A percentile compares a stretch with the other conserved stretches of the same genome.
Evolutionary conservation across 805 yeast genomes (phyloP).

Genomic region (Candida pseudoglaebosa): DNA sequence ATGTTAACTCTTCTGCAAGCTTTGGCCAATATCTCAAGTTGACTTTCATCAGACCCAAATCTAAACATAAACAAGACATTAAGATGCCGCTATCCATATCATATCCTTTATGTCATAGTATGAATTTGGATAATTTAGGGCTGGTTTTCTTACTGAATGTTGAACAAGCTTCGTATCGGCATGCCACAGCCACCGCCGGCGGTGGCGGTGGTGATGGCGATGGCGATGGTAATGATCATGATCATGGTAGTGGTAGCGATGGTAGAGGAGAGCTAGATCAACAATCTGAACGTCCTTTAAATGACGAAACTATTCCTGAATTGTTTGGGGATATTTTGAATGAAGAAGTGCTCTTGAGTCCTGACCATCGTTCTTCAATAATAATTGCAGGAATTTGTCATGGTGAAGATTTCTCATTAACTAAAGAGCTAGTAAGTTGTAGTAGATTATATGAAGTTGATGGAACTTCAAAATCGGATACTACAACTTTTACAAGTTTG

Average conservation of each 20-base stretch:
- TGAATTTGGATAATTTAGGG: neutral
- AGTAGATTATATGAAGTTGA: constrained; percentile 14
- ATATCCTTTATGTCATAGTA: neutral
- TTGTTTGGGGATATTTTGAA: neutral
- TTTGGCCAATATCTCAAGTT: too few relatives aligned
- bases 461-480: neutral
- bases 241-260: too few relatives aligned
- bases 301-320: neutral
- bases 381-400: too few relatives aligned
- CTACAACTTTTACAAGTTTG: constrained; percentile 1
- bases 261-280: neutral
- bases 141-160: neutral
- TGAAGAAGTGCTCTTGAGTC: neutral
- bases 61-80: too few relatives aligned
- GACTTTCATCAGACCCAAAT: neutral
- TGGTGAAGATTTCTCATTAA: constrained; percentile 12
- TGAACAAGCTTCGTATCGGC: too few relatives aligned
- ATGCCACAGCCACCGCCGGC: neutral
- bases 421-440: constrained; percentile 13
- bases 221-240: too few relatives aligned
- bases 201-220: too few relatives aligned
- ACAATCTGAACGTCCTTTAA: neutral
- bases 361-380: too few relatives aligned
- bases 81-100: too few relatives aligned
- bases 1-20: too few relatives aligned